Evolutionary conservation across 2,329 filamentous ascomycete genomes (phyloP).

Genomic region (Fusarium sp.): DNA sequence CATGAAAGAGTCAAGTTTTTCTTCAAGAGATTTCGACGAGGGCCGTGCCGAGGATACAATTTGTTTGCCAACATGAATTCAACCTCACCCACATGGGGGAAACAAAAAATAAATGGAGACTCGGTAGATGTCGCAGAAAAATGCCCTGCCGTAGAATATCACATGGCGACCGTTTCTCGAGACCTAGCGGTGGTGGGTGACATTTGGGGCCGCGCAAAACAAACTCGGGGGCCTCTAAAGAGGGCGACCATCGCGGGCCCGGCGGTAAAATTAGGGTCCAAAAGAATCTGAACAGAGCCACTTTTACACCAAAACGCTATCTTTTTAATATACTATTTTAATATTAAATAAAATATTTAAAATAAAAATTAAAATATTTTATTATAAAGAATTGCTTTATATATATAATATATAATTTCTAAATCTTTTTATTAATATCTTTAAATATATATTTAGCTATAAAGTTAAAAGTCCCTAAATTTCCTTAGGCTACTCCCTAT

Average conservation of each 20-base stretch:
- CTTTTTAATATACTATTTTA: no score
- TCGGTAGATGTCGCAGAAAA: not conserved
- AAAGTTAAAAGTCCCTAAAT: no score
- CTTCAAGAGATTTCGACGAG: not conserved
- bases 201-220: not conserved
- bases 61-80: not conserved
- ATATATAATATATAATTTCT: no score
- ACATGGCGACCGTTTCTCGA: not conserved
- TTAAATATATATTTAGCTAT: no score
- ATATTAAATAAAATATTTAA: no score
- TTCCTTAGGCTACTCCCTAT: no score
- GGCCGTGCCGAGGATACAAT: constrained; percentile 3
- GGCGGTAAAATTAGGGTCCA: no score
- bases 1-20: not conserved
- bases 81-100: not conserved
- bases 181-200: not conserved
- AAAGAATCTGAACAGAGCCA: no score
- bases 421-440: no score
- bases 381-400: no score
- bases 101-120: not conserved
- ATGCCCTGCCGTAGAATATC: not conserved
- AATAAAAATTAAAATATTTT: no score
- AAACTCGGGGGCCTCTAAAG: not conserved
- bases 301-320: no score
- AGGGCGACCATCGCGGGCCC: not conserved